Conservation (phyloP, 495 filamentous ascomycete genomes). For the Podospora pseudocomata region DNA sequence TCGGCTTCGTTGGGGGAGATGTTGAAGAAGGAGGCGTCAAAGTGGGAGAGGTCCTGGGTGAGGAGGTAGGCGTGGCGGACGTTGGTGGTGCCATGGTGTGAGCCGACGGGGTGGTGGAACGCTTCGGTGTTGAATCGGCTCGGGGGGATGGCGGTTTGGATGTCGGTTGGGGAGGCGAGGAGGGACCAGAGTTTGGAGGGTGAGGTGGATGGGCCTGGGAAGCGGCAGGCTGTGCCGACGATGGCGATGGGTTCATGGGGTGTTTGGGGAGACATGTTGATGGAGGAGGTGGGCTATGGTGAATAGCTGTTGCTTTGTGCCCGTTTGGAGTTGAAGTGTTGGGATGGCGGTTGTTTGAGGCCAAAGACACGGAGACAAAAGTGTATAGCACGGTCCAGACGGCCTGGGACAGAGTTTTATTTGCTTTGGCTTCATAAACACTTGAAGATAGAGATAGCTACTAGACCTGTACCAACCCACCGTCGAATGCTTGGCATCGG, state of each 20-base stretch:
- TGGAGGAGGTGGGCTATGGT: too few relatives aligned
- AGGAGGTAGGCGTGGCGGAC: conserved; percentile 64
- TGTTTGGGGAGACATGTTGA: too few relatives aligned
- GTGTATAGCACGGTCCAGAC: too few relatives aligned
- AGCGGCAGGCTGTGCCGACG: conserved; percentile 23
- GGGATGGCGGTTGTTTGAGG: background rate
- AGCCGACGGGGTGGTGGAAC: conserved; percentile 44
- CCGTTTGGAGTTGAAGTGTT: too few relatives aligned
- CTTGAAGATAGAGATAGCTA: too few relatives aligned
- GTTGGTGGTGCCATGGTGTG: conserved; percentile 38
- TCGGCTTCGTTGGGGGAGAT: conserved; percentile 53
- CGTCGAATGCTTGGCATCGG: too few relatives aligned
- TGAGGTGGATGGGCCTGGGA: conserved; percentile 19
- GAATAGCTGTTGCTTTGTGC: too few relatives aligned
- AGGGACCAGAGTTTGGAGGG: conserved; percentile 23
- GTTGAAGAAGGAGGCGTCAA: conserved; percentile 59
- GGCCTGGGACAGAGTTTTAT: too few relatives aligned
- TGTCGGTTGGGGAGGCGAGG: conserved; percentile 15
- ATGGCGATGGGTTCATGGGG: conserved; percentile 27
- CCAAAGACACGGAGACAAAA: too few relatives aligned
- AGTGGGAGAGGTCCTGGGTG: conserved; percentile 23
- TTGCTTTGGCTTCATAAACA: too few relatives aligned
- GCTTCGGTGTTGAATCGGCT: conserved; percentile 17
- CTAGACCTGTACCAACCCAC: too few relatives aligned
- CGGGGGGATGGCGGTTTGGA: conserved; percentile 10